phyloP scores from a whole-genome alignment of 169 alveolate species.

The Theileria parva region DNA sequence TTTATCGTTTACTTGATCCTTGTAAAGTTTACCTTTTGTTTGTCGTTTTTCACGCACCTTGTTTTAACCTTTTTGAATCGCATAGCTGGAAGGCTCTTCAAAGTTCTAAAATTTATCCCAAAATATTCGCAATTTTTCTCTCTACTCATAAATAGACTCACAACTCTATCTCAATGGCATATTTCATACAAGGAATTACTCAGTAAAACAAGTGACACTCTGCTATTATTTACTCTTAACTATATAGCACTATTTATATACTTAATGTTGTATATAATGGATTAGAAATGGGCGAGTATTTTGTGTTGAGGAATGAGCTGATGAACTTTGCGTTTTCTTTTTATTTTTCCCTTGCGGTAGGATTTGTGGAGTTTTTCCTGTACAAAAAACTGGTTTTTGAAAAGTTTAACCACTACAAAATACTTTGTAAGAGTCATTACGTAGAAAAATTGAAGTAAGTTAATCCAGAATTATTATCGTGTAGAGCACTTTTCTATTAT shows the following conservation, averaged over 20 bases:
- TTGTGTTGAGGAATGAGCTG: slow-evolving; percentile 16
- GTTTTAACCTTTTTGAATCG: neutral
- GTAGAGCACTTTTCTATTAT: slow-evolving; percentile 31
- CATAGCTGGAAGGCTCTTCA: neutral
- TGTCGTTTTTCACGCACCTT: neutral
- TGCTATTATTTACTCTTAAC: neutral
- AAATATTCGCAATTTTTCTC: slow-evolving; percentile 1
- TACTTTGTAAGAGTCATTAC: neutral
- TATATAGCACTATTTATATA: neutral
- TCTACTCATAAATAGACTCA: neutral
- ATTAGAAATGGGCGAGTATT: slow-evolving; percentile 44
- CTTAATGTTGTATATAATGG: neutral
- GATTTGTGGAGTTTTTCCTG: slow-evolving; percentile 20
- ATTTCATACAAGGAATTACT: slow-evolving; percentile 15
- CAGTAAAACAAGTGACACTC: slow-evolving; percentile 35
- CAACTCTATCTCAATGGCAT: neutral
- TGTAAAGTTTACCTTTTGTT: neutral
- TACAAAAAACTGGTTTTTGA: slow-evolving; percentile 22
- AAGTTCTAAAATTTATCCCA: neutral
- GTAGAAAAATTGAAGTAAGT: slow-evolving; percentile 50
- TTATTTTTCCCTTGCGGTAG: slow-evolving; percentile 5
- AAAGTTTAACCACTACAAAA: slow-evolving; percentile 10
- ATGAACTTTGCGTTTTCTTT: slow-evolving; percentile 16
- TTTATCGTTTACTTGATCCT: neutral
- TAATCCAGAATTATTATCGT: neutral